Base-by-base conservation (phyloP, 495 filamentous ascomycete genomes). In the Xylaria venustula region DNA sequence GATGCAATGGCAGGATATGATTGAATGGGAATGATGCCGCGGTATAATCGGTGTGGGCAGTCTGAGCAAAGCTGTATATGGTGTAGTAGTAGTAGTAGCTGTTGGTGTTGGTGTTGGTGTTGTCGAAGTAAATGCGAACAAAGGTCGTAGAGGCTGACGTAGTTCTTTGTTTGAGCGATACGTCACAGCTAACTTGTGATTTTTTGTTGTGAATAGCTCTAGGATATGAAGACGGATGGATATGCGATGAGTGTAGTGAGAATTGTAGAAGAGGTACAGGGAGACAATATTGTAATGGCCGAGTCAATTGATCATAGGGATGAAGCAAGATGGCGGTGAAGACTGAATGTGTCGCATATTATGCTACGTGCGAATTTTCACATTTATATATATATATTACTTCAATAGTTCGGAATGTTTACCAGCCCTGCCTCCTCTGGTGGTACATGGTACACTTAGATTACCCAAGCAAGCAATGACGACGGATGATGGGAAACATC, bases 111-210 rank as follows among this genome's bases (percentile, higher is more conserved):
- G 44, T 36, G 42, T 41, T 20, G 51, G 28, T 53, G 49, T 15
- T 40, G 34, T 51, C 8, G 30, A 34, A 32, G 28, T 22, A 9
- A 19, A 28, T 30, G 30, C 30, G 30, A 32, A 28, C 46, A 22
- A 25, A 51, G 7, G 28, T 32, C 17, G 50, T 14, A 15, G 1
- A 8, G n/a, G 40, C 17, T 7, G 19, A 45, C 17, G 40, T 45
- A 45, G 25, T 32, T 55, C 53, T 45, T 55, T 55, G 53, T 55
- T 45, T 55, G 53, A 0, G 15, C 11, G 15, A 19, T 20, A 55
- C 53, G 53, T 55, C 37, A 55, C 53, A 45, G 22, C 25, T 34
- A 45, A 20, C 7, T 15, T 15, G 3, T 15, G 7, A 3, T 40
- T 55, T 9, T 45, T 55, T 32, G 26, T 44, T 26, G 51, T 14